These are phyloP conservation scores for Pythium grandisporangium DNA, from an alignment of 352 stramenopile species.

Conservation along the genomic window DNA sequence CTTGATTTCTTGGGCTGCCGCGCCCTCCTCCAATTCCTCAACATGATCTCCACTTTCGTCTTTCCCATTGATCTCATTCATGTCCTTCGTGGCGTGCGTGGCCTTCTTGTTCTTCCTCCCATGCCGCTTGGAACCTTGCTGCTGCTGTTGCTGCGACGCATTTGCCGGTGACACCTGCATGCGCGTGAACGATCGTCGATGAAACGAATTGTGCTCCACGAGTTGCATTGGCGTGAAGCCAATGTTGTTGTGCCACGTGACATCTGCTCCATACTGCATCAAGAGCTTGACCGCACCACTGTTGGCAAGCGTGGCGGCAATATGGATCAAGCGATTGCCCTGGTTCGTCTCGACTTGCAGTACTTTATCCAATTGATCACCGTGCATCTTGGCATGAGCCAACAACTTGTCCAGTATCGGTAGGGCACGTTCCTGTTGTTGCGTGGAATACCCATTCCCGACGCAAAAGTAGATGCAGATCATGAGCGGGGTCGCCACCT, in stretches of 20 bases:
- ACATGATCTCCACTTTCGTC: too few species aligned
- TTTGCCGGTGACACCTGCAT: slow-evolving; percentile 24
- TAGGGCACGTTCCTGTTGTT: slow-evolving; percentile 27
- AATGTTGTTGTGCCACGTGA: slow-evolving; percentile 15
- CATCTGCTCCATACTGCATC: slow-evolving; percentile 16
- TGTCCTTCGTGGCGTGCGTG: background rate
- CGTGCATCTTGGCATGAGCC: slow-evolving; percentile 16
- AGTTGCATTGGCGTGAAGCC: slow-evolving; percentile 29
- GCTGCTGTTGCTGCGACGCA: slow-evolving; percentile 1
- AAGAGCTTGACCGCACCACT: slow-evolving; percentile 33
- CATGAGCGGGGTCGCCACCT: slow-evolving; percentile 24
- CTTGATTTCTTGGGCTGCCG: slow-evolving; percentile 8
- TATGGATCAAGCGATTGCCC: slow-evolving; percentile 37
- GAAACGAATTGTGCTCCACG: slow-evolving; percentile 49
- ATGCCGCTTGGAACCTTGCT: slow-evolving; percentile 10
- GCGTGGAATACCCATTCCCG: slow-evolving; percentile 36
- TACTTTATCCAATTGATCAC: slow-evolving; percentile 16
- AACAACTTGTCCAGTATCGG: slow-evolving; percentile 31
- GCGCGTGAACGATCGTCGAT: slow-evolving; percentile 29
- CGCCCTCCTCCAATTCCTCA: slow-evolving; percentile 3
- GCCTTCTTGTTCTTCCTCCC: background rate
- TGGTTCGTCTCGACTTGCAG: slow-evolving; percentile 28
- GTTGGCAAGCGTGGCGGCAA: slow-evolving; percentile 36
- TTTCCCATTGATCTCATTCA: background rate
- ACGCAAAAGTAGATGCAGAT: slow-evolving; percentile 40